A percentile compares a stretch with the other conserved stretches of the same genome.
phyloP scores from a whole-genome alignment of 441 rosid species.

The Syzygium malaccense region DNA sequence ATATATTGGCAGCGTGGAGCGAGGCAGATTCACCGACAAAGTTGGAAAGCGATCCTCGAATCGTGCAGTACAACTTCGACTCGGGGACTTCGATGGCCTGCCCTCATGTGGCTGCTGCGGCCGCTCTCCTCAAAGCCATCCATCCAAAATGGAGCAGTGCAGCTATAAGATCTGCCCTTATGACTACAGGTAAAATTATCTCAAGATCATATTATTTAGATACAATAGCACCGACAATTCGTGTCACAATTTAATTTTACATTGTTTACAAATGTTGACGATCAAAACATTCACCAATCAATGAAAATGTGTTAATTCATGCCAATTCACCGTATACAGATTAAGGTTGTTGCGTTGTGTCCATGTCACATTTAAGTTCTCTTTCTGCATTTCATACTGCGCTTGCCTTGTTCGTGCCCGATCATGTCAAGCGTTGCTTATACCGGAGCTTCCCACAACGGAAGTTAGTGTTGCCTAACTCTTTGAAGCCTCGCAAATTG shows the following conservation, averaged over 20 bases:
- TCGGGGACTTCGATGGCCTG: conserved; percentile 88
- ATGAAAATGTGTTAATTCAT: neutral
- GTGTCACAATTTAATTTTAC: neutral
- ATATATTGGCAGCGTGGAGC: conserved; percentile 81
- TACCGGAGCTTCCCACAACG: rapidly evolving
- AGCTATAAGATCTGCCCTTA: conserved; percentile 75
- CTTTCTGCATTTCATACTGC: neutral
- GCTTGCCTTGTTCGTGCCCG: neutral
- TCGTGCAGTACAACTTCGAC: conserved; percentile 20
- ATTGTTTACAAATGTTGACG: neutral
- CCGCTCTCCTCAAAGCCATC: conserved; percentile 60
- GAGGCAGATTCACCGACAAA: conserved; percentile 37
- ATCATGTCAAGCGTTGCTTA: neutral
- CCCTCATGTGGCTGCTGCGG: conserved; percentile 72
- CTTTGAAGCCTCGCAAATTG: neutral
- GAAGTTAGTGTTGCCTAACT: neutral
- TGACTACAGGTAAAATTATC: conserved; percentile 50
- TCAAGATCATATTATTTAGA: neutral
- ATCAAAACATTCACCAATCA: neutral
- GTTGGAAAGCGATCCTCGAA: conserved; percentile 21
- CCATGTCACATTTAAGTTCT: neutral
- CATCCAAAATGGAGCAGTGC: conserved; percentile 79
- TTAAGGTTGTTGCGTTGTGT: neutral
- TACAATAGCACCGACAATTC: neutral
- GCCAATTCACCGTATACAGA: neutral